Evolutionary conservation across 2,329 filamentous ascomycete species (phyloP), one percentile per base, ranked within the genome.

Genomic region (Scedosporium aurantiacum): DNA sequence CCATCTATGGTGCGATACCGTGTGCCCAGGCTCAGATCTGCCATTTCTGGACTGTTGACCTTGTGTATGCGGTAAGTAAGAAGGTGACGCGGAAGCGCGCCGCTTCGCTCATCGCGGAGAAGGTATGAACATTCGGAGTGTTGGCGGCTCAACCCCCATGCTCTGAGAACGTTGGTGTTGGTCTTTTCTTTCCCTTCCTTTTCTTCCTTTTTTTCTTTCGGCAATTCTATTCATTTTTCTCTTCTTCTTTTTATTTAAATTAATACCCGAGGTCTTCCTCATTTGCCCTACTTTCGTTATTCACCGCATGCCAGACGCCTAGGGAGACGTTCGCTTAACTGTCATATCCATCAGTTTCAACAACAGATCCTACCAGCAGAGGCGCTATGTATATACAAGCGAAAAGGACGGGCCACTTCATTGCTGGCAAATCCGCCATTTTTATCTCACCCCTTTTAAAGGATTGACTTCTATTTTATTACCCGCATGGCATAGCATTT

Each of bases 51-150:
- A 88, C 84, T 0, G 75, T 86, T 40, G 78, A 87, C 61, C 70
- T 90, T 65, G 84, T 87, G 10, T 90, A 90, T 72, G 82, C 84
- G 0, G 87, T 90, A 67, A 89, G 85, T 75, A 84, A 85, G 72
- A 90, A 90, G 70, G 81, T 84, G 67, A 82, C 78, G 2, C 73
- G 82, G n/a, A 61, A 54, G 52, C 60, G 58, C 16, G 58, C 58
- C 5, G 10, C 28, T 8, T 55, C 58, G 45, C 28, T 55, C 6
- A 32, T 41, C 14, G 52, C 18, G 21, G 58, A 60, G 18, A 60
- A 40, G 28, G 58, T 55, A 37, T 60, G 55, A 47, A 41, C 10
- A 40, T 40, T 37, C 32, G 32, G 57, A 37, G 25, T 12, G 57
- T 23, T 4, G 18, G 50, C 23, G 50, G 50, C 50, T 54, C 58